phyloP scores from a whole-genome alignment of 805 yeast species.

The Candida krabiensis region DNA sequence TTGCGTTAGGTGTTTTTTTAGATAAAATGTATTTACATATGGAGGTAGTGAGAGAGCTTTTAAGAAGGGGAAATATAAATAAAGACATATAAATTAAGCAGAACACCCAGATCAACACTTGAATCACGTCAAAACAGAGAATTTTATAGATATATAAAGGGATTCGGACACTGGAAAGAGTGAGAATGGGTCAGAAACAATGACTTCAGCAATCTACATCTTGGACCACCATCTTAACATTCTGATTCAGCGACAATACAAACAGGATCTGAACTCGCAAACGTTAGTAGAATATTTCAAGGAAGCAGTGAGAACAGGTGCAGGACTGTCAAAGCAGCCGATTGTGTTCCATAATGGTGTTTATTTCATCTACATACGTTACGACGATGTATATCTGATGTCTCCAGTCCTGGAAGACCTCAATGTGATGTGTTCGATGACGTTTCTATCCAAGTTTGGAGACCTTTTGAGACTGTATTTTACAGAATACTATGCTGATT shows the following conservation, averaged over 20 bases:
- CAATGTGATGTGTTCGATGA: conserved; percentile 57
- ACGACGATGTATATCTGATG: conserved; percentile 43
- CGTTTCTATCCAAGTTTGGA: conserved; percentile 52
- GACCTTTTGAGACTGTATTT: conserved; percentile 47
- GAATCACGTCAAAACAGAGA: too few species aligned
- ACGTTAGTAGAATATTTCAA: conserved; percentile 32
- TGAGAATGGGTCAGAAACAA: conserved; percentile 5
- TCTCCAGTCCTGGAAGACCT: conserved; percentile 45
- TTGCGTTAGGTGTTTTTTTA: too few species aligned
- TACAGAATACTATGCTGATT: conserved; percentile 10
- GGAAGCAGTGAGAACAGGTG: conserved; percentile 12
- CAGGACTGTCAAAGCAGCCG: conserved; percentile 39
- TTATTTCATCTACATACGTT: conserved; percentile 53
- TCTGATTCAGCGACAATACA: conserved; percentile 35
- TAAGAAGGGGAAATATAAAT: too few species aligned
- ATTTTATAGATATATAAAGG: too few species aligned
- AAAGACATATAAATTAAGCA: too few species aligned
- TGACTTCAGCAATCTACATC: conserved; percentile 38
- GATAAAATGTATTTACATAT: too few species aligned
- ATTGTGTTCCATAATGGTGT: conserved; percentile 48
- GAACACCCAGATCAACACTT: too few species aligned
- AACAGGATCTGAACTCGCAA: conserved; percentile 28
- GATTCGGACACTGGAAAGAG: too few species aligned
- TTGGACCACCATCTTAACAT: conserved; percentile 31
- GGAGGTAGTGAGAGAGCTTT: too few species aligned